Evolutionary conservation across 805 yeast genomes (phyloP).

Genomic region (Cyberlindnera euphorbiiphila): DNA sequence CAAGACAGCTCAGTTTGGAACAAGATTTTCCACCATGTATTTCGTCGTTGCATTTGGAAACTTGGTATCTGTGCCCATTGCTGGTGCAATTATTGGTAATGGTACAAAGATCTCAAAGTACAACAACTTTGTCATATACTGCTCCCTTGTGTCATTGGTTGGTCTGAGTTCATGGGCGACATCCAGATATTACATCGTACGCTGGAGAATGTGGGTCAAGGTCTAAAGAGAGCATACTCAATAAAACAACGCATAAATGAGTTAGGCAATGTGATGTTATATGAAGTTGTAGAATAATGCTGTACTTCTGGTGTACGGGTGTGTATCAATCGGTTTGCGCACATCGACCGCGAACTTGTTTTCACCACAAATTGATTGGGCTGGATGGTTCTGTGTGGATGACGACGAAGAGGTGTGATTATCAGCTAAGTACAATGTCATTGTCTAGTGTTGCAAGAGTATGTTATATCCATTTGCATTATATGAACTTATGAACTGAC

Average conservation of each 20-base stretch:
- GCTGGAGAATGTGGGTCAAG: slow-evolving; percentile 6
- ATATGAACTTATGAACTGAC: neutral
- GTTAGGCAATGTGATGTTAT: too few species aligned
- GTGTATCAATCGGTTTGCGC: neutral
- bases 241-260: too few species aligned
- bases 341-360: neutral
- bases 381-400: neutral
- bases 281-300: too few species aligned
- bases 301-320: neutral
- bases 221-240: neutral
- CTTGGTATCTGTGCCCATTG: slow-evolving; percentile 46
- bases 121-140: slow-evolving; percentile 10
- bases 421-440: neutral
- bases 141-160: slow-evolving; percentile 11
- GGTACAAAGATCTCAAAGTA: slow-evolving; percentile 15
- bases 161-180: slow-evolving; percentile 9
- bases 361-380: neutral
- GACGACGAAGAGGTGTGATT: too few species aligned
- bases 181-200: slow-evolving; percentile 10
- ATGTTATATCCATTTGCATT: neutral
- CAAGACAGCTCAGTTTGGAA: slow-evolving; percentile 60
- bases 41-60: slow-evolving; percentile 44
- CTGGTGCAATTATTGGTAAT: slow-evolving; percentile 42
- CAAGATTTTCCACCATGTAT: slow-evolving; percentile 63
- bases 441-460: slow-evolving; percentile 3